A percentile compares a stretch with the other conserved stretches of the same genome.
phyloP scores from a whole-genome alignment of 768 basidiomycete species.

The Xanthoconium stramineum region DNA sequence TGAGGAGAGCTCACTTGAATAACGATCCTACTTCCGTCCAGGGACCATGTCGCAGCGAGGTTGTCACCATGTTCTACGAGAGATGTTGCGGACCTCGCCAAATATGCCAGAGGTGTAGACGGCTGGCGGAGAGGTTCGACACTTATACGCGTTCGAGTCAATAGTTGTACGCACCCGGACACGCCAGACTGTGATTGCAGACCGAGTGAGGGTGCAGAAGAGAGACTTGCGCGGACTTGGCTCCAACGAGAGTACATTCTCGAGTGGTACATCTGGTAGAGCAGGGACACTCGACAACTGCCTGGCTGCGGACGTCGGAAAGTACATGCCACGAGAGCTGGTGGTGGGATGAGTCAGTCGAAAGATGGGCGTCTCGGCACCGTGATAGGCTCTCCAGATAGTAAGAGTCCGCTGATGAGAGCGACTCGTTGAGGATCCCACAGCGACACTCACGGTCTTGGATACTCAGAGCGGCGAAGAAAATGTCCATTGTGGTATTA shows the following conservation, averaged over 20 bases:
- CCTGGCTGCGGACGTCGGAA: conserved; percentile 76
- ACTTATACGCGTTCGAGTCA: background rate
- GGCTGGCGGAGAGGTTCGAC: conserved; percentile 44
- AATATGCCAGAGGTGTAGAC: conserved; percentile 63
- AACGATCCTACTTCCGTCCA: conserved; percentile 75
- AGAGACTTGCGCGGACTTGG: conserved; percentile 74
- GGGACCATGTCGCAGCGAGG: conserved; percentile 71
- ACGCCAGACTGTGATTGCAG: conserved; percentile 75
- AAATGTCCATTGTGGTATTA: conserved; percentile 20
- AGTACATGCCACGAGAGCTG: conserved; percentile 57
- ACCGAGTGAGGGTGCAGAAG: conserved; percentile 72
- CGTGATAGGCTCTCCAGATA: too few relatives aligned
- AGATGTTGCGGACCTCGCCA: conserved; percentile 74
- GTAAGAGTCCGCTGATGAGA: conserved; percentile 10
- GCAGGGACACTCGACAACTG: conserved; percentile 68
- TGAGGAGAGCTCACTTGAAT: conserved; percentile 56
- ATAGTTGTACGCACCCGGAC: conserved; percentile 56
- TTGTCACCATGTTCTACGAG: conserved; percentile 85
- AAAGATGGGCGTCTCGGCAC: background rate
- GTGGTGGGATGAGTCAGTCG: background rate
- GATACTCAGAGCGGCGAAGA: conserved; percentile 1
- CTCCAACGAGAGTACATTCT: conserved; percentile 54
- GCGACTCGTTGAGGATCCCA: background rate
- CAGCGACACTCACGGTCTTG: conserved; percentile 2
- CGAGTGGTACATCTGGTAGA: conserved; percentile 59